Base-by-base conservation (phyloP, 768 basidiomycete genomes). In the Mycena olivaceomarginata region DNA sequence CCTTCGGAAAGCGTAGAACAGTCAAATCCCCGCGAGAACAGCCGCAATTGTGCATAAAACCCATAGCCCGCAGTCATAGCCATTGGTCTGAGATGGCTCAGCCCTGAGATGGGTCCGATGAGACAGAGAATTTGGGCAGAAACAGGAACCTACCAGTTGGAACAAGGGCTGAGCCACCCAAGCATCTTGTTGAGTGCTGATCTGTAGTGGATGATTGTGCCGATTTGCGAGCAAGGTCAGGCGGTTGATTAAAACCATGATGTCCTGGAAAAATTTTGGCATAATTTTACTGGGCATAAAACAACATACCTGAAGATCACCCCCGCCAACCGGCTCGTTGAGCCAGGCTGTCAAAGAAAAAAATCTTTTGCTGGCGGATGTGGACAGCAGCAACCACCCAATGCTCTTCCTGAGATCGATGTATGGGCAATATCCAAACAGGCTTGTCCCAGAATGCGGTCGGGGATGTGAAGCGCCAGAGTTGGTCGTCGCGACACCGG, bases 391-490 rank as follows among this genome's bases (percentile, higher is more conserved):
- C 84, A 41, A 86, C 70, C 0, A 87, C 84, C 84, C 85, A 88
- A 74, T 88, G 86, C 1, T 77, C 70, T 0, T 76, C 75, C 5
- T 9, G 2, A 0, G 62, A 72, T 2, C 81, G 72, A 67, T 88
- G 86, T 18, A 88, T 85, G 0, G 86, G 88, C 13, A 89, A 25
- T 16, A 88, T 84, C 87, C 87, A 89, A 0, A 78, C n/a, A 41
- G 79, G 62, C 53, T 83, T 85, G 0, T 8, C 18, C 86, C 86
- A 87, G 69, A 82, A 89, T n/a, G 70, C 48, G 0, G 75, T 76
- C 0, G 43, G 64, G 2, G 15, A 41, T 1, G 75, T 72, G 0
- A 62, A 41, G 11, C 74, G 63, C 85, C 85, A 87, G 0, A 87
- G 37, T 0, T 79, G 70, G 0, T 56, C 20, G 41, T 83, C 80